phyloP scores from a whole-genome alignment of 2,329 filamentous ascomycete species.

The Apiospora marii region DNA sequence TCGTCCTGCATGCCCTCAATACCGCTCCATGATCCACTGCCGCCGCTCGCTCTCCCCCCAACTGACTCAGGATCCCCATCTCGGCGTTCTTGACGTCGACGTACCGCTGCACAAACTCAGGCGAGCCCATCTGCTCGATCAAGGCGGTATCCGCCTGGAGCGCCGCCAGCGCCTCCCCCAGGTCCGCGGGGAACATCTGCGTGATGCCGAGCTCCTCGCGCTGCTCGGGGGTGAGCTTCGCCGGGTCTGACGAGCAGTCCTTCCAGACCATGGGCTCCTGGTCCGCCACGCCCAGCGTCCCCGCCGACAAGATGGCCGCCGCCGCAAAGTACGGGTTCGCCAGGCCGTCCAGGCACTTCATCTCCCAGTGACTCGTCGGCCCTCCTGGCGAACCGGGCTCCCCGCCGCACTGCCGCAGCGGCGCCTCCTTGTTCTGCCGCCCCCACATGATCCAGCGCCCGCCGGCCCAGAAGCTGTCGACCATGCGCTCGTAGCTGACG shows the following conservation, averaged over 20 bases:
- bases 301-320: constrained; percentile 66
- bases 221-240: constrained; percentile 54
- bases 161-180: constrained; percentile 62
- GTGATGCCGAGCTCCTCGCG: constrained; percentile 60
- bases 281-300: constrained; percentile 60
- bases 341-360: constrained; percentile 80
- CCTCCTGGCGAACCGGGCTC: neutral
- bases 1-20: constrained; percentile 49
- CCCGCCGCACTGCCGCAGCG: constrained; percentile 70
- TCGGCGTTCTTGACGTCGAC: constrained; percentile 66
- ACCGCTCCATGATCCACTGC: constrained; percentile 71
- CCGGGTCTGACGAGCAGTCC: constrained; percentile 65
- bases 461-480: constrained; percentile 78
- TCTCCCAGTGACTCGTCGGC: constrained; percentile 72
- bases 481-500: constrained; percentile 72
- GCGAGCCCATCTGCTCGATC: constrained; percentile 51
- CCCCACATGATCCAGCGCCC: constrained; percentile 83
- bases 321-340: constrained; percentile 80
- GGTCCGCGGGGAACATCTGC: constrained; percentile 59
- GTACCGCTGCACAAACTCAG: constrained; percentile 63
- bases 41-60: constrained; percentile 56
- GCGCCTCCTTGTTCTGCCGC: constrained; percentile 79
- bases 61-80: constrained; percentile 55
- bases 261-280: constrained; percentile 53
- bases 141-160: constrained; percentile 59